Evolutionary conservation across 1,284 basidiomycete genomes (phyloP).

Genomic region (Mrakiaceae sp.): DNA sequence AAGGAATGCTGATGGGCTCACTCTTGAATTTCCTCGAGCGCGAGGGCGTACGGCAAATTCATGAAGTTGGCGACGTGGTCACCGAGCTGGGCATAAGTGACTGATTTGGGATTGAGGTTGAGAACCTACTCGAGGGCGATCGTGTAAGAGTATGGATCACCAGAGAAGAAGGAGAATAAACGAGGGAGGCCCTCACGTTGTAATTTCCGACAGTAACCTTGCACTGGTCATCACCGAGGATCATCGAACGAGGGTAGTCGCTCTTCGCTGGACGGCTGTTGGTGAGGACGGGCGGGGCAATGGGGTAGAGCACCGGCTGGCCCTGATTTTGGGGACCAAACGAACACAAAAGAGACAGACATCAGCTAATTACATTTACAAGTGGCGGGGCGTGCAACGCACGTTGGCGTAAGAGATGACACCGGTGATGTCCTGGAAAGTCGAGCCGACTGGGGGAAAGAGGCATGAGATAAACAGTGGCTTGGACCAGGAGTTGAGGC

Average conservation of each 20-base stretch:
- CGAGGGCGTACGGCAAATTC: slow-evolving; percentile 49
- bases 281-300: slow-evolving; percentile 18
- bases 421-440: slow-evolving; percentile 42
- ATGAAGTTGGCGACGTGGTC: slow-evolving; percentile 46
- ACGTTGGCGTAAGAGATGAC: slow-evolving; percentile 46
- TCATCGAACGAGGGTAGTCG: slow-evolving; percentile 36
- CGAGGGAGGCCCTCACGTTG: background rate
- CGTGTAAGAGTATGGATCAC: no score
- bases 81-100: slow-evolving; percentile 43
- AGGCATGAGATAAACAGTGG: background rate
- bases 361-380: no score
- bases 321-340: no score
- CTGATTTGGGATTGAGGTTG: slow-evolving; percentile 46
- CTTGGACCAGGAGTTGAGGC: background rate
- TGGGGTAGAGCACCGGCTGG: slow-evolving; percentile 28
- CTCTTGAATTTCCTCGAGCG: slow-evolving; percentile 58
- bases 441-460: background rate
- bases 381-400: background rate
- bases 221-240: slow-evolving; percentile 34
- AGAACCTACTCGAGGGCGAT: slow-evolving; percentile 34
- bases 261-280: no score
- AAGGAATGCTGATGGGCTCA: slow-evolving; percentile 28
- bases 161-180: no score
- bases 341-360: no score
- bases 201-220: slow-evolving; percentile 50